Evolutionary conservation across 768 basidiomycete species (phyloP).

Genomic region (Calocera cornea): DNA sequence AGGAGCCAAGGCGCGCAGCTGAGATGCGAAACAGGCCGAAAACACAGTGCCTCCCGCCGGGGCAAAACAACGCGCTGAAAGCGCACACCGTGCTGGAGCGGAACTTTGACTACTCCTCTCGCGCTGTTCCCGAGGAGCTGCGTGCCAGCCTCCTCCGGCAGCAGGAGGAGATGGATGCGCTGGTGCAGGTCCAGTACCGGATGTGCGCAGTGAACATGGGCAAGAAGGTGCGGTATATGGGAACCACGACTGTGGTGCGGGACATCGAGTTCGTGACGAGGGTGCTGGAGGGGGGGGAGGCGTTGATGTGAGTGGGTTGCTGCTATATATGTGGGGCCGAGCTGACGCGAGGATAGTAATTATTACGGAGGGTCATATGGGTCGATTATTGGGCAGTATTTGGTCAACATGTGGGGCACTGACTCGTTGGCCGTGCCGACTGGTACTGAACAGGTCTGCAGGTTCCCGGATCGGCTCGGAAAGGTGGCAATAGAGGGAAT

Average conservation of each 20-base stretch:
- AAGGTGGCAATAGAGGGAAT: slow-evolving; percentile 14
- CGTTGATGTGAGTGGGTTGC: slow-evolving; percentile 12
- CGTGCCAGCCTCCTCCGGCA: slow-evolving; percentile 8
- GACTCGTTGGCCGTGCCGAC: background rate
- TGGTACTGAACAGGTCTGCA: background rate
- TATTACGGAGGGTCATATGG: slow-evolving; percentile 14
- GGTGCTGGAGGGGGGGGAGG: slow-evolving; percentile 11
- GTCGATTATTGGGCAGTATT: slow-evolving; percentile 12
- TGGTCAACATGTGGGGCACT: slow-evolving; percentile 14
- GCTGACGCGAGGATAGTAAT: slow-evolving; percentile 9
- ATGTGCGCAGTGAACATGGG: slow-evolving; percentile 11
- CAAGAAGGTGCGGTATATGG: slow-evolving; percentile 11
- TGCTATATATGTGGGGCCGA: no score
- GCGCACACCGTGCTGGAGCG: slow-evolving; percentile 6
- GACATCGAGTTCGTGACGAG: slow-evolving; percentile 14
- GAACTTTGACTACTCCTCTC: slow-evolving; percentile 7
- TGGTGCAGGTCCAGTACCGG: slow-evolving; percentile 8
- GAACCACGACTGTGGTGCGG: slow-evolving; percentile 12
- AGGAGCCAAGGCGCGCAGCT: background rate
- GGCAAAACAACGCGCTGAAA: slow-evolving; percentile 1
- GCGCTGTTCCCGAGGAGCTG: background rate
- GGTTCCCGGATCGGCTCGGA: slow-evolving; percentile 15
- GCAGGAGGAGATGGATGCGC: slow-evolving; percentile 3
- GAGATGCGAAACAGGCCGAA: background rate
- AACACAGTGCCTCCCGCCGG: slow-evolving; percentile 6